Conservation (phyloP, 345 rosid genomes). For the Syzygium aromaticum region DNA sequence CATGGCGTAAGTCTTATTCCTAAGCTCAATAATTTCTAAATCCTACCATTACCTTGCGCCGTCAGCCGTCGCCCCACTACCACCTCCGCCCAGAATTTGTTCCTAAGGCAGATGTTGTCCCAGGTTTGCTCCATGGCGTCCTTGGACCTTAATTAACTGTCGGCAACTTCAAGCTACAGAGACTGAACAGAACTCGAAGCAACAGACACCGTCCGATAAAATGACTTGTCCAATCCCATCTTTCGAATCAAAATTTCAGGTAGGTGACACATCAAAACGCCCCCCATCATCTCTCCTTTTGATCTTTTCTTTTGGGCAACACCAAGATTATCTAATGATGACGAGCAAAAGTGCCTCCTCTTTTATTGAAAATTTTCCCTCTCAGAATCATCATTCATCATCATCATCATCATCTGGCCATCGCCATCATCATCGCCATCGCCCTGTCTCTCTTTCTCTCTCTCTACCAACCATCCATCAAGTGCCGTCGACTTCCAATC, state of each 20-base stretch:
- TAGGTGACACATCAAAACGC: background rate
- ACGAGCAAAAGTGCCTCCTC: slow-evolving; percentile 1
- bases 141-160: background rate
- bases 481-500: background rate
- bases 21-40: background rate
- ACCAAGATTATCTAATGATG: slow-evolving; percentile 20
- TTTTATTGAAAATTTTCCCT: background rate
- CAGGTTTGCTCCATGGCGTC: background rate
- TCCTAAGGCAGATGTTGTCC: background rate
- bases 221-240: background rate
- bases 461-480: background rate
- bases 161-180: background rate
- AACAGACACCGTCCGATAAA: background rate
- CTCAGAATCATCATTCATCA: background rate
- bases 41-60: background rate
- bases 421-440: background rate
- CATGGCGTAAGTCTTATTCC: background rate
- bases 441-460: background rate
- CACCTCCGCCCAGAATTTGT: background rate
- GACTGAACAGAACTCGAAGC: background rate
- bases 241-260: background rate
- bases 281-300: background rate
- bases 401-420: background rate
- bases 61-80: background rate
- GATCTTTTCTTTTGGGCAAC: background rate